Evolutionary conservation across 257 asterid genomes (phyloP).

Genomic region (Solanum sejunctum): DNA sequence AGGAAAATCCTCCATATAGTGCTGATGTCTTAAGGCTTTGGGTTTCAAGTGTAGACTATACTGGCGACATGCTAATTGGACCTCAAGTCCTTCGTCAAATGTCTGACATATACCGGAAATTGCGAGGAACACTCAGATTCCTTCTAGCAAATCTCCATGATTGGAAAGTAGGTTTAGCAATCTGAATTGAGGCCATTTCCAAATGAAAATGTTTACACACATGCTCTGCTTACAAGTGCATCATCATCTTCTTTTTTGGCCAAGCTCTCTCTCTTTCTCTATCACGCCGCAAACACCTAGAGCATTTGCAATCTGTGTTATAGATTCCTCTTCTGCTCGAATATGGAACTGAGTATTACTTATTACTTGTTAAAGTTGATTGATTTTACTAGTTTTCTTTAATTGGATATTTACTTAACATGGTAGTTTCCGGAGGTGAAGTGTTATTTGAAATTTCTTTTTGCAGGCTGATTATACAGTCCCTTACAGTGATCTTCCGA

Average conservation of each 20-base stretch:
- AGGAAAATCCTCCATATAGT: constrained; percentile 70
- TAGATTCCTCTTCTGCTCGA: neutral
- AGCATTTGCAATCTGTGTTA: neutral
- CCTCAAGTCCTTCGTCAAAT: constrained; percentile 88
- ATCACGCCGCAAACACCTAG: neutral
- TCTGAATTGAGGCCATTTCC: neutral
- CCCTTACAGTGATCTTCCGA: constrained; percentile 69
- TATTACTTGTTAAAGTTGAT: neutral
- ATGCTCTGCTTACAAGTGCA: neutral
- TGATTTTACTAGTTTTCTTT: neutral
- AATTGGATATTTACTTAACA: neutral
- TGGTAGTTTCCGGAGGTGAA: neutral
- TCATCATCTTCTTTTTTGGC: neutral
- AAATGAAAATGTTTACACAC: neutral
- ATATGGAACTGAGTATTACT: neutral
- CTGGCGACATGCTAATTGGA: constrained; percentile 80
- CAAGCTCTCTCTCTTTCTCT: neutral
- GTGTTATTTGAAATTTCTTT: constrained; percentile 1
- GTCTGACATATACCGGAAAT: constrained; percentile 84
- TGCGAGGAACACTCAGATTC: constrained; percentile 95
- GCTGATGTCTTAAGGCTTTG: constrained; percentile 96
- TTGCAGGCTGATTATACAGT: constrained; percentile 63
- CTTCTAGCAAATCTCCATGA: constrained; percentile 91
- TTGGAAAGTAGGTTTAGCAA: constrained; percentile 64
- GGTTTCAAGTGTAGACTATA: constrained; percentile 97